Evolutionary conservation across 805 yeast genomes (phyloP), one percentile per base, ranked within the genome.

Genomic region (Zygoascus flipseniorum): DNA sequence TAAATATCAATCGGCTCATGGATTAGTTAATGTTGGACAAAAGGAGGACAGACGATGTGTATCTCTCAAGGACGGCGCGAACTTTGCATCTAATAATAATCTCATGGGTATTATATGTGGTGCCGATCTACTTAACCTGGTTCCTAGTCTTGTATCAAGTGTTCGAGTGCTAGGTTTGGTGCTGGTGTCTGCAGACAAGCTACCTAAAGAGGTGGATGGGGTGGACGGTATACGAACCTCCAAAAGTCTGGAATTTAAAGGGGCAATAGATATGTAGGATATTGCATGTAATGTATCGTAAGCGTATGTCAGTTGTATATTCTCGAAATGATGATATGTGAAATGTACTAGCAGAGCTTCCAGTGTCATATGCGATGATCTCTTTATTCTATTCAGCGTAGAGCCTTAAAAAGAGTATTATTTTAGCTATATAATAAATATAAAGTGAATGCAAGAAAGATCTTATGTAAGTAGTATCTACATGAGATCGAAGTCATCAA

Each of bases 51-150:
- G 65, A 5, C 59, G 70, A 13, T 71, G 89, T 57, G 58, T 65
- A 11, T 83, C 93, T 1, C 76, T 92, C 51, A 86, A 86, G 61
- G 89, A 88, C 59, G 96, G 95, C 1, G 81, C 89, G 0, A 77
- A 77, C 50, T 89, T 88, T 65, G 90, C 97, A 0, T 76, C 83
- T 2, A 76, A 78, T 54, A 93, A 93, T 65, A 93, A 93, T 64
- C 72, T 93, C 51, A 74, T 93, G 58, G 99, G 99, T 16, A 67
- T 93, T 10, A 81, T 89, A 23, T 79, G 88, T 20, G 89, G 95
- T 0, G 77, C 81, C 28, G 83, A 83, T 53, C 65, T 93, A 52
- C 71, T 92, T 53, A 72, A 76, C 41, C 71, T 89, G 31, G 89
- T 89, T 45, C 95, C 95, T 0, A 82, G 84, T 51, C 69, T 90